phyloP scores from a whole-genome alignment of 148 eudicot genomes.

The Agrostemma githago region DNA sequence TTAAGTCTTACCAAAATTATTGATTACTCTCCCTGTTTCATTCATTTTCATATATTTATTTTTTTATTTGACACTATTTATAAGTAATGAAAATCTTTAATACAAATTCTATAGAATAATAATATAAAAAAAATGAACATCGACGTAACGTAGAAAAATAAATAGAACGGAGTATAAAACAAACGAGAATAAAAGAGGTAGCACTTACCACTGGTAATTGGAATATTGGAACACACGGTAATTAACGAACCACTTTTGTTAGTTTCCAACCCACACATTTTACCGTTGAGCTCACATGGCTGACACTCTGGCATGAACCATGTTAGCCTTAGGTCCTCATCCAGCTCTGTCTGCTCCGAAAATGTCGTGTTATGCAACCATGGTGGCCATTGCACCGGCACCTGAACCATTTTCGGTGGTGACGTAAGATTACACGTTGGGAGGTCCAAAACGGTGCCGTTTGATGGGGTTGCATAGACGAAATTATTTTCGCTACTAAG shows the following conservation, averaged over 20 bases:
- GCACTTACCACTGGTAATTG: conserved; percentile 20
- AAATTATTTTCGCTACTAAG: conserved; percentile 34
- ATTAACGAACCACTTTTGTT: not conserved
- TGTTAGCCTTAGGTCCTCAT: conserved; percentile 36
- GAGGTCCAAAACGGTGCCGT: not conserved
- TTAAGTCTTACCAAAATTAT: too few species aligned
- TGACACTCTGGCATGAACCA: conserved; percentile 48
- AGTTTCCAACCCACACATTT: conserved; percentile 25
- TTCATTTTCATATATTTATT: too few species aligned
- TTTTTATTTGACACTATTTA: too few species aligned
- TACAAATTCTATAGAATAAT: too few species aligned
- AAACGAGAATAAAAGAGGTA: not conserved
- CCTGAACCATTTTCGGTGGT: conserved; percentile 17
- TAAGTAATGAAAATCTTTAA: too few species aligned
- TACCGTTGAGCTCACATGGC: conserved; percentile 39
- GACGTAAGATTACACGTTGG: not conserved
- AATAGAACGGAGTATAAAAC: too few species aligned
- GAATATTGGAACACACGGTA: conserved; percentile 24
- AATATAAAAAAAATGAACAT: too few species aligned
- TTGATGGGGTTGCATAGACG: conserved; percentile 32
- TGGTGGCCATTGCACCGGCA: conserved; percentile 43
- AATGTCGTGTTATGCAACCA: conserved; percentile 14
- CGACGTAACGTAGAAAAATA: too few species aligned
- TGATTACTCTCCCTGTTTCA: too few species aligned
- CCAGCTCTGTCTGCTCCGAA: conserved; percentile 26